phyloP scores from a whole-genome alignment of 768 basidiomycete genomes.

The Suillus paluster region DNA sequence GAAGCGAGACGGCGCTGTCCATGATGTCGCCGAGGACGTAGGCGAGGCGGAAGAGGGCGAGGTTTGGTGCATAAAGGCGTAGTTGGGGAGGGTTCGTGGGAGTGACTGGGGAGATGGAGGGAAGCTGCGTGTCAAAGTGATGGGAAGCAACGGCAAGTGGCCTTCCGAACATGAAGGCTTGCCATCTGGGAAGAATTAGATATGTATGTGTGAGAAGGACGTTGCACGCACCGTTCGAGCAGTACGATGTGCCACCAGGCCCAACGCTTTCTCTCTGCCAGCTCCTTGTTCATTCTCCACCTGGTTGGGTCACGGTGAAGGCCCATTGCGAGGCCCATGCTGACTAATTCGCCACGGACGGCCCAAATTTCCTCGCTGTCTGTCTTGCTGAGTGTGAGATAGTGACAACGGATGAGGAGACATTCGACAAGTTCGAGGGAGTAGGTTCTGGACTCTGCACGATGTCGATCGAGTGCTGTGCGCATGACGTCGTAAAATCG shows the following conservation, averaged over 20 bases:
- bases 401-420: conserved; percentile 70
- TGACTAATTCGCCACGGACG: conserved; percentile 71
- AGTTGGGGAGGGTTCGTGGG: conserved; percentile 51
- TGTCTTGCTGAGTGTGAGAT: conserved; percentile 70
- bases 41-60: conserved; percentile 76
- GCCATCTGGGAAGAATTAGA: conserved; percentile 59
- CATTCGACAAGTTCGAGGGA: conserved; percentile 79
- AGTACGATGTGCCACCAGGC: conserved; percentile 91
- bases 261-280: conserved; percentile 82
- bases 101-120: conserved; percentile 52
- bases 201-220: conserved; percentile 10
- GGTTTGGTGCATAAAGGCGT: conserved; percentile 73
- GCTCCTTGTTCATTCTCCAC: conserved; percentile 69
- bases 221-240: conserved; percentile 66
- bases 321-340: conserved; percentile 81
- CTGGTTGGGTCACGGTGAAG: conserved; percentile 85
- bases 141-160: conserved; percentile 77
- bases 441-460: conserved; percentile 61
- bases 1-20: conserved; percentile 81
- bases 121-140: conserved; percentile 83
- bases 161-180: conserved; percentile 85
- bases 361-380: conserved; percentile 85
- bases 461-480: conserved; percentile 63
- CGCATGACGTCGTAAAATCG: conserved; percentile 75
- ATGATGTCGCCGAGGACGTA: conserved; percentile 84